A percentile compares a stretch with the other conserved stretches of the same genome.
Evolutionary conservation across 129 eudicot species (phyloP).

Genomic region (Pseudognaphalium luteoalbum): DNA sequence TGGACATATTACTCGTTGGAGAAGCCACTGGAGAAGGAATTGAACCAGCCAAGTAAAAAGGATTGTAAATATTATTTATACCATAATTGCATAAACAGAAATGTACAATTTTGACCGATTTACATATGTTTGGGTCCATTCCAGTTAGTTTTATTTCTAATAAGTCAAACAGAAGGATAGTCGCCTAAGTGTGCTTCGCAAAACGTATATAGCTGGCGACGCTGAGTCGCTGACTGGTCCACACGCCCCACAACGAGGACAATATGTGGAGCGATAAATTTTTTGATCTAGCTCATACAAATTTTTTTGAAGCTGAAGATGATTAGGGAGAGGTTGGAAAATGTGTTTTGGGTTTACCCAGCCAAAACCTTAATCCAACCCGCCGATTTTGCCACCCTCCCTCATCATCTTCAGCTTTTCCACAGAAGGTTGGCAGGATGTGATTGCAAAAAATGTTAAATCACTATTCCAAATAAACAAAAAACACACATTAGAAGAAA

Average conservation of each 20-base stretch:
- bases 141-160: not conserved
- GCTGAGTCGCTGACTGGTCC: too few species aligned
- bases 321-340: not conserved
- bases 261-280: too few species aligned
- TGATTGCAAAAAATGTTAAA: not conserved
- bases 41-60: constrained; percentile 50
- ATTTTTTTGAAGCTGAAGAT: too few species aligned
- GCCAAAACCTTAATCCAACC: not conserved
- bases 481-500: constrained; percentile 3
- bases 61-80: constrained; percentile 56
- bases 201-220: too few species aligned
- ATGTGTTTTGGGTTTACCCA: not conserved
- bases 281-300: too few species aligned
- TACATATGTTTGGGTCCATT: not conserved
- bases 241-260: too few species aligned
- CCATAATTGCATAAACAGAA: constrained; percentile 33
- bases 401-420: constrained; percentile 56
- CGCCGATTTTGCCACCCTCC: constrained; percentile 1
- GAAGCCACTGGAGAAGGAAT: constrained; percentile 73
- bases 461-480: constrained; percentile 6
- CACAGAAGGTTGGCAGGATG: constrained; percentile 5
- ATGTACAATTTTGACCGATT: not conserved
- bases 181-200: not conserved
- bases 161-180: not conserved
- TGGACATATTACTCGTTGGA: constrained; percentile 91